A percentile compares a stretch with the other conserved stretches of the same genome.
These are phyloP conservation scores for Dichotomopilus funicola DNA, from an alignment of 2,329 filamentous ascomycete genomes.

Conservation along the genomic window DNA sequence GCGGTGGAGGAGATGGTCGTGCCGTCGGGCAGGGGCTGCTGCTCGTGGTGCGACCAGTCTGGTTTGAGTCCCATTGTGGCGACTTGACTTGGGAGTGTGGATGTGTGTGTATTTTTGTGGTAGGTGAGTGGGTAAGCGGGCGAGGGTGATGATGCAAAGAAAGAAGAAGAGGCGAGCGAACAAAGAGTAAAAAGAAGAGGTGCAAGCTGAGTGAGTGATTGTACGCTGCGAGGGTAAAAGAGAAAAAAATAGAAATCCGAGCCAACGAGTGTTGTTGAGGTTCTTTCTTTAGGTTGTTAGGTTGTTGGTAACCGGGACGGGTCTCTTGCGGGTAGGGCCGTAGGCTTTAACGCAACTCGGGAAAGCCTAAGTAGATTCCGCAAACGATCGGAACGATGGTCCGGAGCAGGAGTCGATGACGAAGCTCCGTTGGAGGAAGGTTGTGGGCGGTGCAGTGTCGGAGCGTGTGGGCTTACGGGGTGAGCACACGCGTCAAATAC, in stretches of 20 bases:
- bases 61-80: not conserved
- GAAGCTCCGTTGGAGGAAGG: not conserved
- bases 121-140: not conserved
- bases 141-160: too few relatives aligned
- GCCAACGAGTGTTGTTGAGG: too few relatives aligned
- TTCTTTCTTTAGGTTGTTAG: too few relatives aligned
- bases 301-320: too few relatives aligned
- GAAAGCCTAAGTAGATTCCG: not conserved
- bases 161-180: not conserved
- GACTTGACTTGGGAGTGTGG: not conserved
- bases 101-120: not conserved
- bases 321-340: not conserved
- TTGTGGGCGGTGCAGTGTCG: not conserved
- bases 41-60: conserved; percentile 16
- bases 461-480: not conserved
- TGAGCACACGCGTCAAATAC: too few relatives aligned
- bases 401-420: conserved; percentile 1
- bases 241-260: too few relatives aligned
- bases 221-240: too few relatives aligned
- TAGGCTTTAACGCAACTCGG: not conserved
- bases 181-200: not conserved
- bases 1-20: conserved; percentile 9
- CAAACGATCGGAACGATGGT: conserved; percentile 6
- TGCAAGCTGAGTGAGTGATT: too few relatives aligned
- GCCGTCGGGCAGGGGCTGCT: conserved; percentile 9